Evolutionary conservation across 257 asterid species (phyloP).

Genomic region (Solanum verrucosum): DNA sequence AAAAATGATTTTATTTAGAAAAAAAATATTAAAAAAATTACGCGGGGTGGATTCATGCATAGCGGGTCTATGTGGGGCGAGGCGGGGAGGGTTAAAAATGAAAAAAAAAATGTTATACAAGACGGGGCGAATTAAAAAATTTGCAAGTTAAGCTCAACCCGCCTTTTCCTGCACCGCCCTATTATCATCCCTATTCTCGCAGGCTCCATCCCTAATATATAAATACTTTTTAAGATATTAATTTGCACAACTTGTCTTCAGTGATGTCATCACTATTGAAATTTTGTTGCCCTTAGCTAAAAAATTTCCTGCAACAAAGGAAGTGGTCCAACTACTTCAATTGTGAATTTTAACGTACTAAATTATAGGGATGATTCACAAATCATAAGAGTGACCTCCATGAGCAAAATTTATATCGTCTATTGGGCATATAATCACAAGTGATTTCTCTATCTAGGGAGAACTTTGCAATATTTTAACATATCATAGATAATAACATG

Average conservation of each 20-base stretch:
- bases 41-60: no score
- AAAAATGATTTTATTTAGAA: no score
- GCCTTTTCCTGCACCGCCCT: no score
- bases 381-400: background rate
- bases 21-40: no score
- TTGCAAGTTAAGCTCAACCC: no score
- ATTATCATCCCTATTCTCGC: no score
- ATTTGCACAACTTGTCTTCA: background rate
- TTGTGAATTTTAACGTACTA: background rate
- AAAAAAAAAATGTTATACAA: no score
- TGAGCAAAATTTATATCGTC: background rate
- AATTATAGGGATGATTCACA: background rate
- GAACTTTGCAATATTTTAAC: background rate
- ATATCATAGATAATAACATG: background rate
- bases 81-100: no score
- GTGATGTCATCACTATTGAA: background rate
- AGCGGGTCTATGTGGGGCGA: no score
- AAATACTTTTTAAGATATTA: no score
- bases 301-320: background rate
- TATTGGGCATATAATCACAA: background rate
- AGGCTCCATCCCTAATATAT: background rate
- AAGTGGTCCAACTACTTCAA: background rate
- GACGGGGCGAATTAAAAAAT: no score
- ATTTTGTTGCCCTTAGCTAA: background rate
- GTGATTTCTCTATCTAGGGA: background rate